These are phyloP conservation scores for Mortierella sp. DNA, from an alignment of 371 early-diverging fungal species.

Conservation along the genomic window DNA sequence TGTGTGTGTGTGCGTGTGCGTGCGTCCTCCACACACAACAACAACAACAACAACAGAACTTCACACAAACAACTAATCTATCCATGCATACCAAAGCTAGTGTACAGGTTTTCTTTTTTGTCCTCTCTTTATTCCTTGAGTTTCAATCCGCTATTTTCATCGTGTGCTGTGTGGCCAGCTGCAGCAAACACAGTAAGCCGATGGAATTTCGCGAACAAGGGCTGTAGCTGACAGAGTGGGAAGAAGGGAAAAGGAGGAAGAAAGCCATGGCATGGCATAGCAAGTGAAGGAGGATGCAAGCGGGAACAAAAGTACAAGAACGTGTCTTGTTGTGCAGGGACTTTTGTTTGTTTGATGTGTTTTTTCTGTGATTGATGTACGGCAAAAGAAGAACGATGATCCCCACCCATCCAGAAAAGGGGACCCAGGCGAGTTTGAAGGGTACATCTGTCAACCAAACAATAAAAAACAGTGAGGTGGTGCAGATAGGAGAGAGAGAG, in stretches of 20 bases:
- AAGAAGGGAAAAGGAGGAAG: neutral
- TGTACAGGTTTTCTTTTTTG: neutral
- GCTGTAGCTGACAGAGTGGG: neutral
- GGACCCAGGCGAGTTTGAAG: neutral
- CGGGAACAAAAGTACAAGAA: neutral
- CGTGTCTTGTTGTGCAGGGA: neutral
- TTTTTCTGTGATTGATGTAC: neutral
- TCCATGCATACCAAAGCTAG: neutral
- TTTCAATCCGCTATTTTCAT: neutral
- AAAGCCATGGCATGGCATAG: neutral
- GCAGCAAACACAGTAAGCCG: too few relatives aligned
- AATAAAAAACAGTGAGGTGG: neutral
- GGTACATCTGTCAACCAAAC: neutral
- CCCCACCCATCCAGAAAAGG: neutral
- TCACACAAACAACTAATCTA: too few relatives aligned
- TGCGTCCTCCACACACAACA: neutral
- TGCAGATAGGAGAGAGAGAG: neutral
- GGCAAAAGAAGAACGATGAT: neutral
- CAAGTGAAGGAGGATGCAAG: neutral
- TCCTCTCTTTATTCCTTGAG: neutral
- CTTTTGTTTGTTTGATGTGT: neutral
- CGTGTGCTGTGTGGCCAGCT: too few relatives aligned
- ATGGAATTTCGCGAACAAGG: neutral
- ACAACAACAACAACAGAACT: neutral
- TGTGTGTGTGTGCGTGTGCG: neutral